Base-by-base conservation (phyloP, 371 early-diverging fungal species). In the Coemansia sp. region DNA sequence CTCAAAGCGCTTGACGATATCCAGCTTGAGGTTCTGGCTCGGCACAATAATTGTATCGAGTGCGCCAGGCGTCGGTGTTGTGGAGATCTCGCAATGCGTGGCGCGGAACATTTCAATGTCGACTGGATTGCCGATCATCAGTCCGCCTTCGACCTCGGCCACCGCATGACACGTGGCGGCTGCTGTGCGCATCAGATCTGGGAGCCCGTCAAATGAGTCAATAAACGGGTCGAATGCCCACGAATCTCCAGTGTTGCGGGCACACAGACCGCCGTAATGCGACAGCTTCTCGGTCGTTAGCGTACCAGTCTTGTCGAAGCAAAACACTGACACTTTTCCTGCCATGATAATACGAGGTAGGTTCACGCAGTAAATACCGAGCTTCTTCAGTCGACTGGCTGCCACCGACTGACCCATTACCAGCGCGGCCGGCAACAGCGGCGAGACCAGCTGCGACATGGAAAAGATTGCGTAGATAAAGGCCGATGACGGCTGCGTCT, bases 231-330 rank as follows among this genome's bases (percentile, higher is more conserved):
- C 67, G 29, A 70, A 70, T 18, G 50, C 42, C 29, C 18, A n/a
- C 14, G 67, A 18, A 14, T 51, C 61, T 18, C 61, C 57, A 3
- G 26, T 7, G 13, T 24, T 51, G 48, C 42, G 65, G 3, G 68
- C 71, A 11, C 64, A 59, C 31, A 74, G 53, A 1, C 66, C 84
- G 59, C 85, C 85, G 63, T 78, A 84, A 60, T 85, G 86, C 63
- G 86, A 86, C 3, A 88, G 82, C 10, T 86, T 85, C 60, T 88
- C 88, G 61, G 82, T 84, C 2, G 87, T 87, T 56, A 87, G 77
- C n/a, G 88, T 87, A 29, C 88, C 88, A 4, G 88, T 87, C 83
- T 95, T 95, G 82, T 95, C 95, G 71, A 93, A 95, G 78, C 91
- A 92, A 63, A 92, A 90, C 18, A 94, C 86, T 61, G 90, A 87